phyloP scores from a whole-genome alignment of 495 filamentous ascomycete species.

The Penicillium antarcticum region DNA sequence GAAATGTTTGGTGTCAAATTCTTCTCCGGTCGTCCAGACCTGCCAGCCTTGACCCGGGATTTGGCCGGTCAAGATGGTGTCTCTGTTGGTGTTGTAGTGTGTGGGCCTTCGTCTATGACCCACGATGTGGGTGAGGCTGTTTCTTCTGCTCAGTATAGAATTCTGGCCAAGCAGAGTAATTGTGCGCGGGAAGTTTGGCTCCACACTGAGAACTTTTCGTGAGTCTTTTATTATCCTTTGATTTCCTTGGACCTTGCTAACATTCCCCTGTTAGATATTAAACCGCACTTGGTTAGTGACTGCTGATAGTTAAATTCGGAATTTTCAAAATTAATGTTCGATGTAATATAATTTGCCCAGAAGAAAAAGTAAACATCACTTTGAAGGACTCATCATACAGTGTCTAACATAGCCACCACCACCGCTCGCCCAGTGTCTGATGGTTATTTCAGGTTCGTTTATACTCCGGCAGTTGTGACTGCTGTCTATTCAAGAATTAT shows the following conservation, averaged over 20 bases:
- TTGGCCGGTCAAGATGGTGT: conserved; percentile 2
- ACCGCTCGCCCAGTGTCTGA: no score
- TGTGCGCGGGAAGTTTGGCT: conserved; percentile 19
- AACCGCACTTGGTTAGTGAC: neutral
- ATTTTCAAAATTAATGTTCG: no score
- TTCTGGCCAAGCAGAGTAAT: conserved; percentile 8
- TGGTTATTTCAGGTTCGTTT: no score
- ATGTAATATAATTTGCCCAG: no score
- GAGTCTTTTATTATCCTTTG: conserved; percentile 1
- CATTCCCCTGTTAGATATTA: neutral
- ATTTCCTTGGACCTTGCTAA: neutral
- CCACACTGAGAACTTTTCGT: conserved; percentile 23
- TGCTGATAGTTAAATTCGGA: no score
- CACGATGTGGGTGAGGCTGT: conserved; percentile 17
- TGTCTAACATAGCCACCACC: no score
- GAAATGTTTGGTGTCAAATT: conserved; percentile 15
- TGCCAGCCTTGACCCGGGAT: conserved; percentile 2
- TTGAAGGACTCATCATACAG: no score
- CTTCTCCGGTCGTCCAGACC: conserved; percentile 12
- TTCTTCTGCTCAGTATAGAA: conserved; percentile 9
- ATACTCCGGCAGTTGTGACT: no score
- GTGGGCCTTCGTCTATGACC: conserved; percentile 19
- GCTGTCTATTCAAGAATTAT: no score
- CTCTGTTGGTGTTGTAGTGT: conserved; percentile 16
- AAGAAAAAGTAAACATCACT: no score